These are phyloP conservation scores for Apiotrichum veenhuisii DNA, from an alignment of 1,284 basidiomycete species.

Conservation along the genomic window DNA sequence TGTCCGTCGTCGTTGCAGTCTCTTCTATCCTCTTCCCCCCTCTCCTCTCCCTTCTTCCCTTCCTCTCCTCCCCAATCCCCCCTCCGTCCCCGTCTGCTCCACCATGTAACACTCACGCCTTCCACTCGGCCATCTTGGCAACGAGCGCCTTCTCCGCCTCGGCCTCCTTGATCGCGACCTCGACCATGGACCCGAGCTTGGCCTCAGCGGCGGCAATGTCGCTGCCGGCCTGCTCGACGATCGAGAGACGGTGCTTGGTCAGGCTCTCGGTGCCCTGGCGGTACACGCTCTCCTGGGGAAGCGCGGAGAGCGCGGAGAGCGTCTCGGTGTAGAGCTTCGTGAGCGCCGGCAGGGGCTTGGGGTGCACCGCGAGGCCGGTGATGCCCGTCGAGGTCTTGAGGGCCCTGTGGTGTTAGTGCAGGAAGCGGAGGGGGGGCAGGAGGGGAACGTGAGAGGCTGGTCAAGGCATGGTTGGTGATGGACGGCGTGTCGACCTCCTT, in stretches of 20 bases:
- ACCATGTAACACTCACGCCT: constrained; percentile 67
- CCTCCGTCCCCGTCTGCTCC: not conserved
- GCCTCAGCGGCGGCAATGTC: constrained; percentile 67
- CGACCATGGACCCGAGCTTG: constrained; percentile 52
- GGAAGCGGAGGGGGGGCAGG: not conserved
- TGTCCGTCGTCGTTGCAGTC: no score
- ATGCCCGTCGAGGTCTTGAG: constrained; percentile 77
- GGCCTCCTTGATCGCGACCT: constrained; percentile 65
- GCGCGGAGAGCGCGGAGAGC: constrained; percentile 62
- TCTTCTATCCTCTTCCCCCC: no score
- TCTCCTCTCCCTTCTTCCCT: not conserved
- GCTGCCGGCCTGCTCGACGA: constrained; percentile 66
- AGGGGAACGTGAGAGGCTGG: not conserved
- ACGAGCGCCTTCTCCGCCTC: constrained; percentile 75
- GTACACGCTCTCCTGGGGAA: constrained; percentile 81
- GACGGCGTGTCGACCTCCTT: constrained; percentile 34
- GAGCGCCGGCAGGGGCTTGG: constrained; percentile 72
- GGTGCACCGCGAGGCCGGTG: constrained; percentile 54
- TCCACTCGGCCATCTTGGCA: constrained; percentile 88
- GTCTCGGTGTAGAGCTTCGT: constrained; percentile 73
- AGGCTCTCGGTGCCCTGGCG: constrained; percentile 84
- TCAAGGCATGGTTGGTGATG: not conserved
- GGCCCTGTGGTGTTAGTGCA: constrained; percentile 27
- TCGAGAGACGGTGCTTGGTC: constrained; percentile 73
- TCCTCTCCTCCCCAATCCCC: not conserved